A percentile compares a stretch with the other conserved stretches of the same genome.
These are phyloP conservation scores for Copromyces sp. DNA, from an alignment of 495 filamentous ascomycete species.

Conservation along the genomic window DNA sequence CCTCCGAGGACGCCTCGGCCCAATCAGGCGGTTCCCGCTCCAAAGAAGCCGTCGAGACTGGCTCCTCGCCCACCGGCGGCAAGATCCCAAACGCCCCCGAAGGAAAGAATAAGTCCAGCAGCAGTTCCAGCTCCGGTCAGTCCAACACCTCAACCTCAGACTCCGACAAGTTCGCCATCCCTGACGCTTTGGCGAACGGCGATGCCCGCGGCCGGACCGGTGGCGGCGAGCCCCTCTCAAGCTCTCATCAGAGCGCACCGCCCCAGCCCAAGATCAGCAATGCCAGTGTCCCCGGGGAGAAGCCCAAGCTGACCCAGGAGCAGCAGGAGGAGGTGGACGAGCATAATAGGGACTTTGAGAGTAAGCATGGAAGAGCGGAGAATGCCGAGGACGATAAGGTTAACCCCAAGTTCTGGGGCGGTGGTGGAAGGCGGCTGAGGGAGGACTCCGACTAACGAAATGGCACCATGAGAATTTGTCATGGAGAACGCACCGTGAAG, in stretches of 20 bases:
- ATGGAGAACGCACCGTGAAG: too few relatives aligned
- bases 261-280: constrained; percentile 39
- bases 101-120: not conserved
- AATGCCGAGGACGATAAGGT: constrained; percentile 35
- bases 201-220: constrained; percentile 25
- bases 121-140: not conserved
- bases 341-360: constrained; percentile 43
- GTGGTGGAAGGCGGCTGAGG: not conserved
- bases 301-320: constrained; percentile 29
- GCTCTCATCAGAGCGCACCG: constrained; percentile 23
- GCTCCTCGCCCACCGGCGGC: constrained; percentile 14
- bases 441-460: not conserved
- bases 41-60: constrained; percentile 28
- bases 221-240: constrained; percentile 31
- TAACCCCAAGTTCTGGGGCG: constrained; percentile 38
- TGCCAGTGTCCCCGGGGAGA: constrained; percentile 22
- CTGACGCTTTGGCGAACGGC: constrained; percentile 18
- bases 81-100: not conserved
- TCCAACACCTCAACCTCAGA: not conserved
- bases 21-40: constrained; percentile 35
- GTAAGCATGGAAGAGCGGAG: constrained; percentile 33
- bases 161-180: constrained; percentile 2
- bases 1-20: constrained; percentile 31
- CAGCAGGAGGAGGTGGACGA: constrained; percentile 40
- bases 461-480: not conserved